These are phyloP conservation scores for Kodamaea restingae DNA, from an alignment of 805 yeast genomes.

Conservation along the genomic window DNA sequence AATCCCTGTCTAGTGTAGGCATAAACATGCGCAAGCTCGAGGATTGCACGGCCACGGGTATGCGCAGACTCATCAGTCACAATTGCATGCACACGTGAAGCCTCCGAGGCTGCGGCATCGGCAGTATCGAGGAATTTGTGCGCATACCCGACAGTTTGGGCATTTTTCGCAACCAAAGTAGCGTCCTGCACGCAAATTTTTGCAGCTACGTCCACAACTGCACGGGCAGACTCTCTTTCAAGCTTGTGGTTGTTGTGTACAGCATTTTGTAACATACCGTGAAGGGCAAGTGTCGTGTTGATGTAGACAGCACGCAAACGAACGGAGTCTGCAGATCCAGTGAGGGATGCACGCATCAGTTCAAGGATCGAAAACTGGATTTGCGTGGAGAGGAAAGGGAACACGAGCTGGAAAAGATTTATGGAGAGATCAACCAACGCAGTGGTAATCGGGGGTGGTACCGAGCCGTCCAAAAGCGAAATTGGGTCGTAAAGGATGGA, in stretches of 20 bases:
- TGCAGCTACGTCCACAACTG: slow-evolving; percentile 50
- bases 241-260: slow-evolving; percentile 17
- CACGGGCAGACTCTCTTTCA: slow-evolving; percentile 27
- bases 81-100: slow-evolving; percentile 50
- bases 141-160: slow-evolving; percentile 57
- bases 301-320: slow-evolving; percentile 48
- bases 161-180: slow-evolving; percentile 43
- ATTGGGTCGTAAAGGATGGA: slow-evolving; percentile 34
- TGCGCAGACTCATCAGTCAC: slow-evolving; percentile 63
- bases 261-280: slow-evolving; percentile 39
- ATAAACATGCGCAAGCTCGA: slow-evolving; percentile 29
- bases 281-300: slow-evolving; percentile 62
- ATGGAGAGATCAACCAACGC: slow-evolving; percentile 71
- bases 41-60: slow-evolving; percentile 44
- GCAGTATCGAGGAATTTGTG: slow-evolving; percentile 18
- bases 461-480: slow-evolving; percentile 17
- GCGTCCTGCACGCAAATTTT: slow-evolving; percentile 38
- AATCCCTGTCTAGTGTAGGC: slow-evolving; percentile 26
- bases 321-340: slow-evolving; percentile 34
- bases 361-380: slow-evolving; percentile 89
- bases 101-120: slow-evolving; percentile 21
- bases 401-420: slow-evolving; percentile 65
- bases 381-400: slow-evolving; percentile 68
- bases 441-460: slow-evolving; percentile 25
- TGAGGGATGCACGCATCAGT: slow-evolving; percentile 55